Conservation (phyloP, 2,329 filamentous ascomycete species). For the Colletotrichum melonis region DNA sequence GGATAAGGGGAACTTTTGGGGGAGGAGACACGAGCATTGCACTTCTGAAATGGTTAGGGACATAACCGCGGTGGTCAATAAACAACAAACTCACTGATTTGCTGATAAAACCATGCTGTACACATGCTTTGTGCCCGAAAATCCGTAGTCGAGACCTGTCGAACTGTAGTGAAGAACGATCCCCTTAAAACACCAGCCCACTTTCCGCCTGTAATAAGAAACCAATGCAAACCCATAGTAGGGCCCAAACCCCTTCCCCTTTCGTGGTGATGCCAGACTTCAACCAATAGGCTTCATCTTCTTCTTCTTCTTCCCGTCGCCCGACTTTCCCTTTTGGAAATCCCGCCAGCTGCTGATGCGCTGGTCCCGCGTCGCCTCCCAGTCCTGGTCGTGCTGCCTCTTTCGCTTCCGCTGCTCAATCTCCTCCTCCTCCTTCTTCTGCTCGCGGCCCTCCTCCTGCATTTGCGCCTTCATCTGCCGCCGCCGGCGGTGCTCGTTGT, state of each 20-base stretch:
- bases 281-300: constrained; percentile 74
- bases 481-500: constrained; percentile 87
- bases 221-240: neutral
- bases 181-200: neutral
- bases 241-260: neutral
- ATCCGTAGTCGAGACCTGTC: constrained; percentile 26
- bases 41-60: constrained; percentile 36
- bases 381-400: constrained; percentile 92
- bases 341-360: constrained; percentile 94
- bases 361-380: constrained; percentile 92
- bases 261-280: constrained; percentile 38
- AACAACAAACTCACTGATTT: constrained; percentile 34
- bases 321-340: constrained; percentile 81
- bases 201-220: neutral
- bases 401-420: constrained; percentile 83
- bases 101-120: constrained; percentile 19
- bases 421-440: constrained; percentile 88
- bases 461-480: constrained; percentile 93
- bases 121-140: neutral
- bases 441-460: constrained; percentile 94
- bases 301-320: constrained; percentile 62
- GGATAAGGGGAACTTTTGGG: neutral
- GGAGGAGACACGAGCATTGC: constrained; percentile 18
- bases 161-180: constrained; percentile 13
- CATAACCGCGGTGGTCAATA: constrained; percentile 31